These are phyloP conservation scores for Geranium rotundifolium DNA, from an alignment of 345 rosid genomes.

Conservation along the genomic window DNA sequence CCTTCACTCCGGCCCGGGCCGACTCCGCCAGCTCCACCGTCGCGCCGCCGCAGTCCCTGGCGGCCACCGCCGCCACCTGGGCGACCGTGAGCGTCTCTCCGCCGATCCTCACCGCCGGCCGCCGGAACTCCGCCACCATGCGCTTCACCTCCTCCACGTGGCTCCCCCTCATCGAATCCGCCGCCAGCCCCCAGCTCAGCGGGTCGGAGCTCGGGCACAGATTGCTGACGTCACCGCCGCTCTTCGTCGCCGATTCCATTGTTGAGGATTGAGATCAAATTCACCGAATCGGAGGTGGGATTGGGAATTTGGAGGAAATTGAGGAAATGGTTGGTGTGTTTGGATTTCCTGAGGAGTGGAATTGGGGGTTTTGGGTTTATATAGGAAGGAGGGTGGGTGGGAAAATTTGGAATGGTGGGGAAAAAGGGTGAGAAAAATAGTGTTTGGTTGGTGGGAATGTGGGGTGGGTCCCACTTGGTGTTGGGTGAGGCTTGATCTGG, in stretches of 20 bases:
- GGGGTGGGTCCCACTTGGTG: conserved; percentile 3
- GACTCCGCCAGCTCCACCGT: conserved; percentile 51
- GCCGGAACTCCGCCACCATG: conserved; percentile 64
- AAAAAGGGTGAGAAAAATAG: conserved; percentile 6
- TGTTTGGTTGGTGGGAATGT: conserved; percentile 9
- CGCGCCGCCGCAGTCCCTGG: conserved; percentile 11
- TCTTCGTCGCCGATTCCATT: conserved; percentile 3
- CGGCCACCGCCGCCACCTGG: conserved; percentile 62
- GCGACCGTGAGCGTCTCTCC: conserved; percentile 72
- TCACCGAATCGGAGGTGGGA: background rate
- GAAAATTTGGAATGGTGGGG: conserved; percentile 9
- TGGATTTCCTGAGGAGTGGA: conserved; percentile 17
- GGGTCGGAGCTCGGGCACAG: conserved; percentile 25
- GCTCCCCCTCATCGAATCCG: conserved; percentile 57
- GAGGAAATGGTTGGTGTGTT: background rate
- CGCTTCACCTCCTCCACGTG: conserved; percentile 75
- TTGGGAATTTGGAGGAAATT: background rate
- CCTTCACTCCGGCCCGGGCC: conserved; percentile 51
- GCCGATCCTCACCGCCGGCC: conserved; percentile 50
- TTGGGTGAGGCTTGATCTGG: conserved; percentile 13
- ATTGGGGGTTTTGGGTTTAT: background rate
- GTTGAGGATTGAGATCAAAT: background rate
- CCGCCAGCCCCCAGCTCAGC: conserved; percentile 61
- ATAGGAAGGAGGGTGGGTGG: conserved; percentile 7
- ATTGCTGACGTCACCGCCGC: background rate